phyloP scores from a whole-genome alignment of 768 basidiomycete species.

The Tricholoma hemisulphureum region DNA sequence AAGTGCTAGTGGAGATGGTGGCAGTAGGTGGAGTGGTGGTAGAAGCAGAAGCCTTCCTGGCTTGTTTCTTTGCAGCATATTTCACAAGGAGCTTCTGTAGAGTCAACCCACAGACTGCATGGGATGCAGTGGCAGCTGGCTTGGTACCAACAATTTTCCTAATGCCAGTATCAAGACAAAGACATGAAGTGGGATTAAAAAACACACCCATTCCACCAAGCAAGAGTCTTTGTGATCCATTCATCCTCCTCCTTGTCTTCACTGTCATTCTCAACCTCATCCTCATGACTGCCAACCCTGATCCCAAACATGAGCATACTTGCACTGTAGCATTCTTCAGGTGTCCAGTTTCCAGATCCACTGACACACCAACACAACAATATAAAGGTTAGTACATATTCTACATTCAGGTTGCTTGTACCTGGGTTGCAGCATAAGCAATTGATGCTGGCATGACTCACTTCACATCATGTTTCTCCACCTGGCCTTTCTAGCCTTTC shows the following conservation, averaged over 20 bases:
- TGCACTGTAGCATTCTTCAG: not conserved
- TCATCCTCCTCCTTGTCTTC: not conserved
- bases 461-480: conserved; percentile 1
- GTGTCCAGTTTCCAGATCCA: not conserved
- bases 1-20: not conserved
- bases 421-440: not conserved
- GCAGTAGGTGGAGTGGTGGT: not conserved
- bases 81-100: not conserved
- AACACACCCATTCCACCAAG: not conserved
- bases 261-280: not conserved
- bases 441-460: not conserved
- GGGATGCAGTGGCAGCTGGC: not conserved
- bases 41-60: not conserved
- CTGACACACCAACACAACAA: not conserved
- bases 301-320: not conserved
- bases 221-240: not conserved
- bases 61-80: not conserved
- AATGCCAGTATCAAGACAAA: not conserved
- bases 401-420: not conserved
- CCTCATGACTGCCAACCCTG: not conserved
- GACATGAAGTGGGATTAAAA: not conserved
- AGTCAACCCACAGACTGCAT: not conserved
- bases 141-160: not conserved
- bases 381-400: not conserved
- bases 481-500: not conserved